phyloP scores from a whole-genome alignment of 2,329 filamentous ascomycete genomes.

The Trichoderma aggressivum region DNA sequence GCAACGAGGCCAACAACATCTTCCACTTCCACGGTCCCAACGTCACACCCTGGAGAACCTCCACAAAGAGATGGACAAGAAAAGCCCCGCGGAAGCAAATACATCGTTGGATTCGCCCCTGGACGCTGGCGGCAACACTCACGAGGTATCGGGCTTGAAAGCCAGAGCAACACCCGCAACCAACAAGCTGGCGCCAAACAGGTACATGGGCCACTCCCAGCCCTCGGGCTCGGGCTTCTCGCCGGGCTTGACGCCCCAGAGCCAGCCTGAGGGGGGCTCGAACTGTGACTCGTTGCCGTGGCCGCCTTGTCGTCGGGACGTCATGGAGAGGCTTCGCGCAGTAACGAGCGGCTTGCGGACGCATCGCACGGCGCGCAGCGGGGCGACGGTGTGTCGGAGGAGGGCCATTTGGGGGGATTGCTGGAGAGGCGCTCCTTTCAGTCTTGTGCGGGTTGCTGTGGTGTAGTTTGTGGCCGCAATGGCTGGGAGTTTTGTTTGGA shows the following conservation, averaged over 20 bases:
- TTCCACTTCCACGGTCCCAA: neutral
- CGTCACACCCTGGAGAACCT: neutral
- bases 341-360: slow-evolving; percentile 32
- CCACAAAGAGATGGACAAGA: neutral
- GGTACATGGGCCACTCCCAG: slow-evolving; percentile 85
- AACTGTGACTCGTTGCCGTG: slow-evolving; percentile 67
- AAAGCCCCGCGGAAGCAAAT: neutral
- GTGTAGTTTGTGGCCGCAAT: slow-evolving; percentile 28
- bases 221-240: slow-evolving; percentile 96
- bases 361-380: slow-evolving; percentile 38
- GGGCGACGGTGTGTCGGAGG: slow-evolving; percentile 36
- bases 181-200: slow-evolving; percentile 75
- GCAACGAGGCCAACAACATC: slow-evolving; percentile 16
- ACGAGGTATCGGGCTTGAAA: slow-evolving; percentile 99
- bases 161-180: slow-evolving; percentile 78
- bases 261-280: slow-evolving; percentile 86
- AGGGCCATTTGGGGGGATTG: slow-evolving; percentile 33
- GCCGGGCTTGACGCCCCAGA: slow-evolving; percentile 90
- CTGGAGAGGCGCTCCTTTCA: slow-evolving; percentile 14
- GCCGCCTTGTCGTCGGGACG: slow-evolving; percentile 41
- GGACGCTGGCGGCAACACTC: slow-evolving; percentile 45
- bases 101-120: neutral
- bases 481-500: slow-evolving; percentile 21
- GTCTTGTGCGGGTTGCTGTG: slow-evolving; percentile 24
- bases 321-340: slow-evolving; percentile 43